Evolutionary conservation across 108 stramenopile genomes (phyloP).

Genomic region (Nitzschia inconspicua): DNA sequence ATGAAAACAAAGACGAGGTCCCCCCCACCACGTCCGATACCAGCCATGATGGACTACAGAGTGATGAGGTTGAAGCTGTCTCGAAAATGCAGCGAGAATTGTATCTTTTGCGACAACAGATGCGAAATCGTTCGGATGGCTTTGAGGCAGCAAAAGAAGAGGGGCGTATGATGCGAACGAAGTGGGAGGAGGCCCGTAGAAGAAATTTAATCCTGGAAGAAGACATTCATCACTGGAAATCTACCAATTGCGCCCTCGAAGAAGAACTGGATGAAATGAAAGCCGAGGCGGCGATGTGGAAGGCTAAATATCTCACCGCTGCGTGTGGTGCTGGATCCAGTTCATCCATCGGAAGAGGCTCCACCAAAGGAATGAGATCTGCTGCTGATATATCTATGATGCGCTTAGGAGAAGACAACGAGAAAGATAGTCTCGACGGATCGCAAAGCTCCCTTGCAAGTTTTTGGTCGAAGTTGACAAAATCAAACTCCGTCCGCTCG

Average conservation of each 20-base stretch:
- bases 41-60: too few relatives aligned
- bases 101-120: background rate
- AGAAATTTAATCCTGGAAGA: conserved; percentile 28
- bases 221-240: conserved; percentile 28
- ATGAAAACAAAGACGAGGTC: background rate
- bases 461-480: conserved; percentile 19
- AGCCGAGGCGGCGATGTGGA: conserved; percentile 13
- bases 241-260: conserved; percentile 15
- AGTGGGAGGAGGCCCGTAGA: conserved; percentile 5
- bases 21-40: too few relatives aligned
- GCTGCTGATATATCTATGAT: background rate
- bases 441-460: conserved; percentile 5
- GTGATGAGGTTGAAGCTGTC: background rate
- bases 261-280: conserved; percentile 17
- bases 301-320: background rate
- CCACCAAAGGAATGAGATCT: background rate
- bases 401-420: background rate
- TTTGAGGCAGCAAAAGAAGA: conserved; percentile 7
- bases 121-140: background rate
- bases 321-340: background rate
- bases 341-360: too few relatives aligned
- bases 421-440: background rate
- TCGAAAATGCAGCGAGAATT: background rate
- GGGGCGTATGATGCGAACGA: background rate
- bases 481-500: too few relatives aligned